Evolutionary conservation across 306 rosid species (phyloP).

Genomic region (Begonia masoniana): DNA sequence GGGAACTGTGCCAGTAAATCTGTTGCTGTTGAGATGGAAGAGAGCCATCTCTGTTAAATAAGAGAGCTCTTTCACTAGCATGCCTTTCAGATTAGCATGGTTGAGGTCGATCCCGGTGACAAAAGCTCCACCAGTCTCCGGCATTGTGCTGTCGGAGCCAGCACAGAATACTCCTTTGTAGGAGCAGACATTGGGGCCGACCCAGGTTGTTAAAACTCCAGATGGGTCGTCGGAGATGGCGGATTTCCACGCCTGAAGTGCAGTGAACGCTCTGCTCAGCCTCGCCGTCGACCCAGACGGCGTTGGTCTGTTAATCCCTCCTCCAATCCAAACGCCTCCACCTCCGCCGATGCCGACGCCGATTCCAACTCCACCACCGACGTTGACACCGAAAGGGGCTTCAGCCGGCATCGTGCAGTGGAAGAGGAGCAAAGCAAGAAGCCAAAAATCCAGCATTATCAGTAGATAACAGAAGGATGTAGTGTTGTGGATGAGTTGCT

Average conservation of each 20-base stretch:
- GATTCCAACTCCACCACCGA: conserved; percentile 13
- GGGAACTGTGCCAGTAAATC: conserved; percentile 62
- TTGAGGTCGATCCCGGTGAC: conserved; percentile 91
- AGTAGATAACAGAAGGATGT: not conserved
- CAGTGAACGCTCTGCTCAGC: conserved; percentile 47
- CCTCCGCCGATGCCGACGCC: conserved; percentile 20
- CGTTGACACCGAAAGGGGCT: not conserved
- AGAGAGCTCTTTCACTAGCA: conserved; percentile 63
- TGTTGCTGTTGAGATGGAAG: conserved; percentile 73
- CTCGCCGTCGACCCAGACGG: conserved; percentile 42
- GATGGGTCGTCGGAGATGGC: conserved; percentile 75
- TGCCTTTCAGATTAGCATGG: conserved; percentile 80
- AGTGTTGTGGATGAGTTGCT: not conserved
- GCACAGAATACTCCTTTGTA: conserved; percentile 87
- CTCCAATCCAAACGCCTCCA: conserved; percentile 48
- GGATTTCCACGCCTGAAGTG: conserved; percentile 88
- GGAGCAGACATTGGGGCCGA: conserved; percentile 71
- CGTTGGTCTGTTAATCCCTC: conserved; percentile 19
- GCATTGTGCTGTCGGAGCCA: conserved; percentile 18
- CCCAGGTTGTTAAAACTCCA: conserved; percentile 52
- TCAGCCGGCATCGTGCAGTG: not conserved
- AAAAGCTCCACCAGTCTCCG: conserved; percentile 22
- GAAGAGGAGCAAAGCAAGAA: conserved; percentile 5
- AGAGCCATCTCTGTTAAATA: conserved; percentile 60
- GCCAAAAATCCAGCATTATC: not conserved